Evolutionary conservation across 371 early-diverging fungal genomes (phyloP), one percentile per base, ranked within the genome.

Genomic region (Mortierella sp.): DNA sequence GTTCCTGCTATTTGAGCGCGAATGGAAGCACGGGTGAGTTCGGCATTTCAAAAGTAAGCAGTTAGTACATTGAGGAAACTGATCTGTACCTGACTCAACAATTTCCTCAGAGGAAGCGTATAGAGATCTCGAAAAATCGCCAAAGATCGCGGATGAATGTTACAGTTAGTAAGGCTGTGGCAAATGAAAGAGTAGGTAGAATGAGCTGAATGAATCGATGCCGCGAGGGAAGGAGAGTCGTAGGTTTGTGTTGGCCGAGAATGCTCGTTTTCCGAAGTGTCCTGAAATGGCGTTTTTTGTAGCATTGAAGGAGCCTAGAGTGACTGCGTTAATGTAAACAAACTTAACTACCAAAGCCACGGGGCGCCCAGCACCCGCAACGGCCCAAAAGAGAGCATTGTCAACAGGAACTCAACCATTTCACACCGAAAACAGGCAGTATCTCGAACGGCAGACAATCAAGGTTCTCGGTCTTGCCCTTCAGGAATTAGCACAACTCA

Each of bases 281-380:
- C 55, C 30, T 28, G 24, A 55, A 55, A 55, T 26, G 55, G 55
- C 55, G 55, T 55, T 55, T 55, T 47, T 55, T 55, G 55, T 55
- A 30, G 28, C 55, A 55, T 55, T 20, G 22, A 20, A 52, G 24
- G 26, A 55, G 18, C 10, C 55, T 28, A 55, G 12, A 24, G 30
- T 55, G 55, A 55, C 55, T 55, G 55, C 55, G 20, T 28, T 28
- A 55, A 28, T 14, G 55, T 55, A 55, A 55, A 55, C 55, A 55
- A 55, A 55, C 30, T 11, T 55, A 4, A 52, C 52, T 28, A 20
- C 30, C 30, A 55, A 55, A 55, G 55, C 30, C 24, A 55, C 55
- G 55, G 20, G 14, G 55, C 11, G 28, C n/a, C 5, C 51, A 22
- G 10, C 10, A 39, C 10, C 39, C 39, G 39, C 39, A 6, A 6